A percentile compares a stretch with the other conserved stretches of the same genome.
Evolutionary conservation across 345 rosid species (phyloP).

Genomic region (Cardamine resedifolia): DNA sequence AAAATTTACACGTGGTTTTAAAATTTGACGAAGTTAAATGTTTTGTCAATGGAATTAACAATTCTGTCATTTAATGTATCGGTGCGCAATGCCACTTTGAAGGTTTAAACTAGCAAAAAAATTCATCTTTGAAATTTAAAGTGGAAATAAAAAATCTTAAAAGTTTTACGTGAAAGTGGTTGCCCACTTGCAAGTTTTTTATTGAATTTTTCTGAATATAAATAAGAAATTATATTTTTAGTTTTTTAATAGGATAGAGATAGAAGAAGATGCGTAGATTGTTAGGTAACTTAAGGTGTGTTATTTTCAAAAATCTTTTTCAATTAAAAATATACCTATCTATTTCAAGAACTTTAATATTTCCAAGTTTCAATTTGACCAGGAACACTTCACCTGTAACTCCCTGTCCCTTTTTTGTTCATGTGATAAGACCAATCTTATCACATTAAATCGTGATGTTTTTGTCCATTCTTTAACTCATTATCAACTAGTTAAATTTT

Average conservation of each 20-base stretch:
- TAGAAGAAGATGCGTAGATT: constrained; percentile 38
- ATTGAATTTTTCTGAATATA: too few species aligned
- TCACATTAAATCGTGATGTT: constrained; percentile 32
- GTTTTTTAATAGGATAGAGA: constrained; percentile 29
- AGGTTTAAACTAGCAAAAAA: too few species aligned
- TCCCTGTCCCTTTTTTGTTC: constrained; percentile 25
- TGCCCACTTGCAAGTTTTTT: too few species aligned
- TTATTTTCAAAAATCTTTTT: constrained; percentile 11
- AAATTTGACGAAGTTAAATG: too few species aligned
- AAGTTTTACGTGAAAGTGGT: too few species aligned
- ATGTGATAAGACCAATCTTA: constrained; percentile 36
- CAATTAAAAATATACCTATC: constrained; percentile 31
- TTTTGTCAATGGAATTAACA: too few species aligned
- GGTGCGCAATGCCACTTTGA: too few species aligned
- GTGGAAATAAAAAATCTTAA: too few species aligned
- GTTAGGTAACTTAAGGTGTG: constrained; percentile 37
- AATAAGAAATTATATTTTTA: too few species aligned
- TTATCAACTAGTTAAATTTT: constrained; percentile 1
- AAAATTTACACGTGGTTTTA: too few species aligned
- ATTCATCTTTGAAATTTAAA: too few species aligned
- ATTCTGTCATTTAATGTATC: too few species aligned
- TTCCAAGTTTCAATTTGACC: constrained; percentile 41
- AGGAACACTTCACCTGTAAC: constrained; percentile 41
- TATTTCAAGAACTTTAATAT: constrained; percentile 33
- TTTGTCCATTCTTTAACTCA: constrained; percentile 32